Base-by-base conservation (phyloP, 441 rosid species). In the California macrophylla region DNA sequence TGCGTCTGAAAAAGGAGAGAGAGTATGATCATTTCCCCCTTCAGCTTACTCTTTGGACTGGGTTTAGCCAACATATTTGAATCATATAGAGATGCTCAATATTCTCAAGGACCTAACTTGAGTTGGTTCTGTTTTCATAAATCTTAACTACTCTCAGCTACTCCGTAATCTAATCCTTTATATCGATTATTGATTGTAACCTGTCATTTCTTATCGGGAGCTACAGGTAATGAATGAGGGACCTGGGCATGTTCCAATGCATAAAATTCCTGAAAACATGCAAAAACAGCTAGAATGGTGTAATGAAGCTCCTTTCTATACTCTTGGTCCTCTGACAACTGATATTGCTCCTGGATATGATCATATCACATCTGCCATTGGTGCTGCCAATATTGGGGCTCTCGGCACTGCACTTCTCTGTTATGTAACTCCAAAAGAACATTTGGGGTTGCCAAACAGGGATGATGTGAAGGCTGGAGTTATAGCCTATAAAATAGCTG, bases 241-340 rank as follows among this genome's bases (percentile, higher is more conserved):
- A 3, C 97, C 98, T 21, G 98, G 98, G 28, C 94, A 92, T 82
- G 78, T 94, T 38, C 98, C 98, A 10, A 84, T 92, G 89, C 97
- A 92, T 85, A 92, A 94, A 88, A 94, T 92, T 66, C 99, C 97
- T 28, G 99, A 92, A 85, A 94, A 94, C 80, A 87, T 92, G 97
- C 92, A 90, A 79, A 94, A 92, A 70, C 98, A 94, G 82, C 78
- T 94, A 63, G 98, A 94, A 72, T 92, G 99, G 99, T 94, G 98
- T 78, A 92, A 87, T 70, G 99, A 94, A 78, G 97, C 98, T 28
- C 99, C 99, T 62, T 94, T 94, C 86, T 94, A 94, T 82, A 92
- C 97, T 18, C 94, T 94, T 36, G 96, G 97, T 62, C 98, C 99
- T 65, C 74, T 94, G 71, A 94, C 99, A 64, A 92, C 99, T 52